Evolutionary conservation across 1,284 basidiomycete genomes (phyloP).

Genomic region (Singerocomus rubriflavus): DNA sequence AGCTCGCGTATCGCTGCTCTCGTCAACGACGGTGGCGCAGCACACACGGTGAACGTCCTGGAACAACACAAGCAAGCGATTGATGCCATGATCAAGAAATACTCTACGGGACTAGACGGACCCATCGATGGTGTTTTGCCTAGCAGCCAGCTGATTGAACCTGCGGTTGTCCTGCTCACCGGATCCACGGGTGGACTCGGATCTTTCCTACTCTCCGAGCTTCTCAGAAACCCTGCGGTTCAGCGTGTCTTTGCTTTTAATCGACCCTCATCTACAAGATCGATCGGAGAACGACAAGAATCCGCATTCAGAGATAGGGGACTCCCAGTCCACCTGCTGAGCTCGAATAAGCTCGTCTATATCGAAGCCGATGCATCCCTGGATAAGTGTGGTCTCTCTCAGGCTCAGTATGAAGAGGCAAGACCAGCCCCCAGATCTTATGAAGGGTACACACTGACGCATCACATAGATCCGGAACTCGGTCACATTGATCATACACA

Average conservation of each 20-base stretch:
- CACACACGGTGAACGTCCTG: background rate
- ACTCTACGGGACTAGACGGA: background rate
- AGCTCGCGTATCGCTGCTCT: slow-evolving; percentile 2
- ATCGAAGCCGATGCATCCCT: slow-evolving; percentile 2
- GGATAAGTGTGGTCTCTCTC: slow-evolving; percentile 3
- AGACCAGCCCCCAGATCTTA: background rate
- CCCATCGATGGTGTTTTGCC: too few species aligned
- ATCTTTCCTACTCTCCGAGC: background rate
- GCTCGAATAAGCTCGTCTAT: background rate
- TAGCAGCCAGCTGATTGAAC: background rate
- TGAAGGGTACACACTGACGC: background rate
- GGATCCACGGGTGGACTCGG: slow-evolving; percentile 5
- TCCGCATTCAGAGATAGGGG: background rate
- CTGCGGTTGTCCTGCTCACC: slow-evolving; percentile 1
- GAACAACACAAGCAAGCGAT: slow-evolving; percentile 1
- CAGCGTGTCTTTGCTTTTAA: slow-evolving; percentile 6
- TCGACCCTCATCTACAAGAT: background rate
- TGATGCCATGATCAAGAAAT: slow-evolving; percentile 3
- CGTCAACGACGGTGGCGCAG: background rate
- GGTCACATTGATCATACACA: slow-evolving; percentile 6
- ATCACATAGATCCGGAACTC: slow-evolving; percentile 1
- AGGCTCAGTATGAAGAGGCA: slow-evolving; percentile 1
- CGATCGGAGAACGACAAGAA: background rate
- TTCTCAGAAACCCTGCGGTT: background rate
- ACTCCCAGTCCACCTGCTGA: background rate